Base-by-base conservation (phyloP, 2,329 filamentous ascomycete genomes). In the Dothidotthia symphoricarpi region DNA sequence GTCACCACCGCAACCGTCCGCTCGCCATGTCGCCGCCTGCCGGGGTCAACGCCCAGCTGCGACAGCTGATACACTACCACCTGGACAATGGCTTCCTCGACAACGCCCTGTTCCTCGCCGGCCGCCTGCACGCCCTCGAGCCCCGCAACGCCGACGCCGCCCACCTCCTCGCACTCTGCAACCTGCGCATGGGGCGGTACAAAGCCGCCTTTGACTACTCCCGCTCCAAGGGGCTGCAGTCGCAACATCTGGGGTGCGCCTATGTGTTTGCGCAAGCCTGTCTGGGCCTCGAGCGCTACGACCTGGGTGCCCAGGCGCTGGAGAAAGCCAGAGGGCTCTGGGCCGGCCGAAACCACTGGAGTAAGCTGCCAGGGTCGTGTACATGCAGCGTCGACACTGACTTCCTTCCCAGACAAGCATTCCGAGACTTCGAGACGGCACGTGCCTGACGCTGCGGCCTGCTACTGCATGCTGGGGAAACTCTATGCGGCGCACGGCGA, bases 191-290 rank as follows among this genome's bases (percentile, higher is more conserved):
- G 30, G 86, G 88, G 22, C 86, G 95, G 62, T 78, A 83, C 59
- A 88, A 88, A 59, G 87, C 89, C 10, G 90, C 93, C 9, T 91
- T 86, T 66, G 90, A 97, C 59, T 78, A 82, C 53, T 85, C 85
- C 64, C 87, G 88, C 59, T 76, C 80, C 31, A 75, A 81, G 36
- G 86, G 82, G 25, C 79, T 79, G 34, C 81, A 83, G 46, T 86
- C 86, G 15, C 73, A 77, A 22, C 87, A 97, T 68, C 63, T 95
- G 16, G 90, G 90, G 19, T 96, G 91, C 68, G 81, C 87, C 13
- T 97, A 91, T 70, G 78, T 96, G 30, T 95, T 90, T 72, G 91
- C 91, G 35, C 89, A 95, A 61, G 82, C 89, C 26, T 97, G 88
- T 60, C 70, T 96, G 43, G 80, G 81, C 29, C 71, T 97, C 40